These are phyloP conservation scores for Maudiozyma serrabonitensis DNA, from an alignment of 805 yeast species.

Conservation along the genomic window DNA sequence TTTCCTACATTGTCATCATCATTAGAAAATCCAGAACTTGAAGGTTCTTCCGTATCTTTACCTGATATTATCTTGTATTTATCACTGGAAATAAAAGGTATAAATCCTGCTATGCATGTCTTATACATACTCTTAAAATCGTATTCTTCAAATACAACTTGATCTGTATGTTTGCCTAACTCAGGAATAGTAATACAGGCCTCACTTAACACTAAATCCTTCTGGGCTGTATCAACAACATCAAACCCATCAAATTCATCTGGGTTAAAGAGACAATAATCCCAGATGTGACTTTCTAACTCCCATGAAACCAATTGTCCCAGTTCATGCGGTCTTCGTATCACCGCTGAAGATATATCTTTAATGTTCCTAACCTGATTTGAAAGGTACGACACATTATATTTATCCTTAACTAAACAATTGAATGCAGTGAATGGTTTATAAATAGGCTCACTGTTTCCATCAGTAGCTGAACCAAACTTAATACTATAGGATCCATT, in stretches of 20 bases:
- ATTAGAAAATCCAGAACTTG: too few relatives aligned
- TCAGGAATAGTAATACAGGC: conserved; percentile 75
- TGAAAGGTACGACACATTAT: conserved; percentile 64
- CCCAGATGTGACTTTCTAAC: conserved; percentile 83
- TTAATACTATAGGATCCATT: conserved; percentile 85
- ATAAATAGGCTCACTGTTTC: conserved; percentile 17
- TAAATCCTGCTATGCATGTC: conserved; percentile 48
- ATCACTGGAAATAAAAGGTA: conserved; percentile 46
- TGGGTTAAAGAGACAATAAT: conserved; percentile 49
- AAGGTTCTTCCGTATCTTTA: conserved; percentile 11
- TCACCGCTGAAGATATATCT: conserved; percentile 64
- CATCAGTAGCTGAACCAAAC: conserved; percentile 38
- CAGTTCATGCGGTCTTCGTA: conserved; percentile 76
- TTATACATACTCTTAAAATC: conserved; percentile 66
- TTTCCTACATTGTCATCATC: not conserved
- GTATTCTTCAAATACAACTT: conserved; percentile 88
- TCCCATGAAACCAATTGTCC: conserved; percentile 93
- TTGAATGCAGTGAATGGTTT: conserved; percentile 53
- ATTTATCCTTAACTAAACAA: conserved; percentile 63
- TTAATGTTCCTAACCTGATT: conserved; percentile 53
- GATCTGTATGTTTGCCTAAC: conserved; percentile 77
- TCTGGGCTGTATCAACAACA: conserved; percentile 37
- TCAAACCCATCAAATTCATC: conserved; percentile 36
- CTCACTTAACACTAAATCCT: conserved; percentile 65
- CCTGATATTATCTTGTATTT: conserved; percentile 13